phyloP scores from a whole-genome alignment of 83 land plant species.

The Diphasiastrum complanatum region DNA sequence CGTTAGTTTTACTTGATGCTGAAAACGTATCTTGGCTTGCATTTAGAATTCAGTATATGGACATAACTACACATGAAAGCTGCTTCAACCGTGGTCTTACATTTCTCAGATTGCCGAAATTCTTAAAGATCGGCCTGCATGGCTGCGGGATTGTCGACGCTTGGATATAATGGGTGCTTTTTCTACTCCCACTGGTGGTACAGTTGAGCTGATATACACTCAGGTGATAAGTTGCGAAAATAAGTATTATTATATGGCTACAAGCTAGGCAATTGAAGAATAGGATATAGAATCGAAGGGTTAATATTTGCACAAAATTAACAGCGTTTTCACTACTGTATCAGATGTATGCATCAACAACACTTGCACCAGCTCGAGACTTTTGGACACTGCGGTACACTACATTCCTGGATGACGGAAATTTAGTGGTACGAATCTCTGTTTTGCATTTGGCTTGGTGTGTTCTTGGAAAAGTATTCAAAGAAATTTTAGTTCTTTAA shows the following conservation, averaged over 20 bases:
- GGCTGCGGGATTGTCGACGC: conserved; percentile 33
- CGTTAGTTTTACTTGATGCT: conserved; percentile 1
- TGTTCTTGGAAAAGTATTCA: background rate
- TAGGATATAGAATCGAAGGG: background rate
- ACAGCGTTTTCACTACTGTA: background rate
- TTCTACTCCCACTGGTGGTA: conserved; percentile 26
- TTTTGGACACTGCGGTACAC: conserved; percentile 35
- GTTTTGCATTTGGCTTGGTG: background rate
- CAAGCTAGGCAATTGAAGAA: background rate
- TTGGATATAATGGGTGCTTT: conserved; percentile 30
- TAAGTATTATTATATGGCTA: background rate
- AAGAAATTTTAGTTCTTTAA: background rate
- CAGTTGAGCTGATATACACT: conserved; percentile 27
- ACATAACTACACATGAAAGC: background rate
- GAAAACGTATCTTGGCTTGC: background rate
- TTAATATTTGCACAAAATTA: background rate
- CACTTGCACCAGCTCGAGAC: conserved; percentile 35
- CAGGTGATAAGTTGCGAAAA: conserved; percentile 5
- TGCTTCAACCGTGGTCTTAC: background rate
- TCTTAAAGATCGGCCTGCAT: conserved; percentile 32
- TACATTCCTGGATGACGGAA: conserved; percentile 24
- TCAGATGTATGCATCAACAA: conserved; percentile 37
- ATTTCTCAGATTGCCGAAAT: conserved; percentile 27
- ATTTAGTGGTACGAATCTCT: conserved; percentile 25
- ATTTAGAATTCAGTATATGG: background rate